These are phyloP conservation scores for Niebla homalea DNA, from an alignment of 495 filamentous ascomycete species.

Conservation along the genomic window DNA sequence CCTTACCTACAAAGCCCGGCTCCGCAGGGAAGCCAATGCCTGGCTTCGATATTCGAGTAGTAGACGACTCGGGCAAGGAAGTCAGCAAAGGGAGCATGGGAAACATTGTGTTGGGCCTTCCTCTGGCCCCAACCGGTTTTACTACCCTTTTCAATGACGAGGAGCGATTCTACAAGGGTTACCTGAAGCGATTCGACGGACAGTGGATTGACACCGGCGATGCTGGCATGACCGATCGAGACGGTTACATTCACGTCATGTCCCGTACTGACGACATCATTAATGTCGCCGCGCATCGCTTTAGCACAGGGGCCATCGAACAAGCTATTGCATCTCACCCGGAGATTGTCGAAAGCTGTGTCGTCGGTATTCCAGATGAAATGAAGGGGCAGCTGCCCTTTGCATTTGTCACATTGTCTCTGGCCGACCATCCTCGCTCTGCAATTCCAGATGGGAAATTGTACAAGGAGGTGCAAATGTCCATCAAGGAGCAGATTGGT, in stretches of 20 bases:
- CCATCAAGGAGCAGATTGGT: conserved; percentile 72
- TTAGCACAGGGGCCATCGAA: conserved; percentile 81
- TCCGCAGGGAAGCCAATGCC: conserved; percentile 84
- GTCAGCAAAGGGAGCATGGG: conserved; percentile 62
- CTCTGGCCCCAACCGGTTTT: conserved; percentile 75
- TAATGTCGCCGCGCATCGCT: conserved; percentile 86
- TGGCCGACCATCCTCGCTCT: conserved; percentile 32
- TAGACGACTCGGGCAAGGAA: conserved; percentile 65
- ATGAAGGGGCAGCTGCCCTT: conserved; percentile 87
- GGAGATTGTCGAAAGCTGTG: conserved; percentile 62
- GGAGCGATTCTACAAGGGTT: conserved; percentile 68
- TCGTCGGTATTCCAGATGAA: conserved; percentile 70
- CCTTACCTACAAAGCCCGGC: conserved; percentile 57
- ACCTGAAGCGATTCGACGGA: conserved; percentile 65
- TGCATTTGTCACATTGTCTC: conserved; percentile 59
- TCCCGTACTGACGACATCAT: conserved; percentile 82
- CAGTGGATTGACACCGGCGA: conserved; percentile 85
- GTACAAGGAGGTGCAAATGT: conserved; percentile 43
- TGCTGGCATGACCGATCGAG: conserved; percentile 68
- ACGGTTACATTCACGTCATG: conserved; percentile 82
- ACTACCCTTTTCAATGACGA: conserved; percentile 74
- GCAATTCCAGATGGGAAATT: conserved; percentile 38
- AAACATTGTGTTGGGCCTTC: conserved; percentile 75
- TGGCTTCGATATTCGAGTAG: conserved; percentile 73
- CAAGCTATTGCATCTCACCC: conserved; percentile 78